Evolutionary conservation across 2,329 filamentous ascomycete species (phyloP).

Genomic region (Fusarium sp.): DNA sequence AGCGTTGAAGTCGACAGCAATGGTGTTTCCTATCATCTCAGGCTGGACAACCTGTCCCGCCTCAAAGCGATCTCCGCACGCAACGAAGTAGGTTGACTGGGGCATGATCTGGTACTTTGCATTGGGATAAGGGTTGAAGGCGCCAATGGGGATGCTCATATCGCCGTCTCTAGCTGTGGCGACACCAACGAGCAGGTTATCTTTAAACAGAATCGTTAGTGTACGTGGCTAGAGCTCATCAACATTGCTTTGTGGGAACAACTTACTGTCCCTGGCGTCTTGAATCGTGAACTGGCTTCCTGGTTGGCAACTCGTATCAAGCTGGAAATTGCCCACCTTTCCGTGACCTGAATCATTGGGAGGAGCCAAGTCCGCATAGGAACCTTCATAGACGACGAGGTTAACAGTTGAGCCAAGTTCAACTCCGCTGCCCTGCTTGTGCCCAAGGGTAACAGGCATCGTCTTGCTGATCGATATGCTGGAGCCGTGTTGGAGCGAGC

Average conservation of each 20-base stretch:
- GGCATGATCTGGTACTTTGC: not conserved
- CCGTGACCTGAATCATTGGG: not conserved
- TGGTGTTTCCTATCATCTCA: not conserved
- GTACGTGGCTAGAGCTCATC: too few relatives aligned
- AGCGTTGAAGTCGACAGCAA: not conserved
- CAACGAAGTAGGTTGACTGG: not conserved
- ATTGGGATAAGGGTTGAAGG: not conserved
- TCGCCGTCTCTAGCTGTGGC: not conserved
- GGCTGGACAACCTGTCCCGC: not conserved
- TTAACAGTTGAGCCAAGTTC: not conserved
- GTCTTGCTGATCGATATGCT: not conserved
- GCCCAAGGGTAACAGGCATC: not conserved
- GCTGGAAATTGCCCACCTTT: not conserved
- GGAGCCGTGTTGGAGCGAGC: not conserved
- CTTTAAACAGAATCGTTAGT: not conserved
- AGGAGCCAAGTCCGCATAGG: not conserved
- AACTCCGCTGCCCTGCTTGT: not conserved
- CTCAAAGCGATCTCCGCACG: not conserved
- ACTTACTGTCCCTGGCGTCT: not conserved
- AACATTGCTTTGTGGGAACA: not conserved
- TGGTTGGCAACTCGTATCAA: not conserved
- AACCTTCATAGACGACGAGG: not conserved
- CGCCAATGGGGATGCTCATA: not conserved
- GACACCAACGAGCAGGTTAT: not conserved
- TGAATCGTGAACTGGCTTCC: not conserved